phyloP scores from a whole-genome alignment of 2,329 filamentous ascomycete genomes.

The Colletotrichum orbiculare region DNA sequence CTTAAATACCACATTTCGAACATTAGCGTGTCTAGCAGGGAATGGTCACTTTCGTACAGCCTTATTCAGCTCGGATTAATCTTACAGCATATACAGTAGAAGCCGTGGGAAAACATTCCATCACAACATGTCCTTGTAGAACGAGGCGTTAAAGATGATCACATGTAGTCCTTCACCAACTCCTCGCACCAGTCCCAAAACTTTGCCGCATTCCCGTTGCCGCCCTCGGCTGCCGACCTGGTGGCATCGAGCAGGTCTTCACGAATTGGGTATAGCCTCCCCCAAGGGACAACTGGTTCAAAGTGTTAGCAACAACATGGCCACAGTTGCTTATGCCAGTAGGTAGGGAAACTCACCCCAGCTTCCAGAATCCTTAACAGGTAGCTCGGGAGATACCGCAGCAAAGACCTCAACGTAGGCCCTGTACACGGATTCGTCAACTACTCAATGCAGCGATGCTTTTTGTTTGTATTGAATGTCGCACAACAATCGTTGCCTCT shows the following conservation, averaged over 20 bases:
- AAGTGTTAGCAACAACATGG: too few relatives aligned
- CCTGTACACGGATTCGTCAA: conserved; percentile 41
- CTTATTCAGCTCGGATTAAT: background rate
- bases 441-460: too few relatives aligned
- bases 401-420: conserved; percentile 61
- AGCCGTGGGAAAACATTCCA: too few relatives aligned
- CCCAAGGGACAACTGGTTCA: conserved; percentile 9
- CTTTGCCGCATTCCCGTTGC: conserved; percentile 40
- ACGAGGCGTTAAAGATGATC: background rate
- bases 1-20: background rate
- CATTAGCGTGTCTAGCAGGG: background rate
- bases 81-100: background rate
- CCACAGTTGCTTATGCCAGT: too few relatives aligned
- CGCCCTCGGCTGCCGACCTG: conserved; percentile 40
- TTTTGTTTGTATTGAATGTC: too few relatives aligned
- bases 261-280: conserved; percentile 36
- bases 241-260: conserved; percentile 44
- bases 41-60: background rate
- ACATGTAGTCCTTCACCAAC: background rate
- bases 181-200: conserved; percentile 46
- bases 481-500: too few relatives aligned
- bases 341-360: conserved; percentile 39
- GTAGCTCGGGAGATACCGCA: conserved; percentile 55
- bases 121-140: too few relatives aligned
- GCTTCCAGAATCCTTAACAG: conserved; percentile 46